Base-by-base conservation (phyloP, 768 basidiomycete species). In the Arthromyces matolae region DNA sequence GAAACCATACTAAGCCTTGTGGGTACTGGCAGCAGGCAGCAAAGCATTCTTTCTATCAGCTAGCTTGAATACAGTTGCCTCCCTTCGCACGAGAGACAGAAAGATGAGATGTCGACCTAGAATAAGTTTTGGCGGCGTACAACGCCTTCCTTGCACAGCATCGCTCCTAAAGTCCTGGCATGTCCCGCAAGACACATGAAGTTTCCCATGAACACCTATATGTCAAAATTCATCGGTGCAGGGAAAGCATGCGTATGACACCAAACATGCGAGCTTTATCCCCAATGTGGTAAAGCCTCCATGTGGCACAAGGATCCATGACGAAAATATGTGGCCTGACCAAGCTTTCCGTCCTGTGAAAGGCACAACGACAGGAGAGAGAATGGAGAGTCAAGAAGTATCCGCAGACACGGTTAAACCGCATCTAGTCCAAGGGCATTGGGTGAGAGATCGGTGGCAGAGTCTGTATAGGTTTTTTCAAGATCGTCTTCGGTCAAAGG, bases 361-460 rank as follows among this genome's bases (percentile, higher is more conserved):
- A 42, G 20, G 34, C 45, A 32, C 51, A 42, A 43, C 19, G 35
- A 37, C 34, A 19, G 44, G 42, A 29, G 29, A 31, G 28, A 34
- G 37, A 39, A 35, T 18, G 27, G 19, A 13, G 27, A 45, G 23
- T 52, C 45, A 39, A 49, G 50, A 47, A 34, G 32, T 39, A n/a
- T n/a, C n/a, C n/a, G n/a, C 45, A 42, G 22, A 33, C 10, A 33
- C 32, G 27, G 38, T 50, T 44, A 55, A 37, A 57, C 51, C 20
- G 49, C 51, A 29, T 61, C 55, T 36, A 60, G 47, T 13, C 56
- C 57, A 35, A 63, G 60, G 31, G 55, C 53, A 49, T 52, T 58
- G 35, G 53, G 42, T 6, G 56, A 41, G 36, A 53, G 24, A 25
- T 47, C 42, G 38, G 54, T 54, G 27, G 50, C 39, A 31, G 54